Conservation (phyloP, 768 basidiomycete genomes). For the Suillus americanus region DNA sequence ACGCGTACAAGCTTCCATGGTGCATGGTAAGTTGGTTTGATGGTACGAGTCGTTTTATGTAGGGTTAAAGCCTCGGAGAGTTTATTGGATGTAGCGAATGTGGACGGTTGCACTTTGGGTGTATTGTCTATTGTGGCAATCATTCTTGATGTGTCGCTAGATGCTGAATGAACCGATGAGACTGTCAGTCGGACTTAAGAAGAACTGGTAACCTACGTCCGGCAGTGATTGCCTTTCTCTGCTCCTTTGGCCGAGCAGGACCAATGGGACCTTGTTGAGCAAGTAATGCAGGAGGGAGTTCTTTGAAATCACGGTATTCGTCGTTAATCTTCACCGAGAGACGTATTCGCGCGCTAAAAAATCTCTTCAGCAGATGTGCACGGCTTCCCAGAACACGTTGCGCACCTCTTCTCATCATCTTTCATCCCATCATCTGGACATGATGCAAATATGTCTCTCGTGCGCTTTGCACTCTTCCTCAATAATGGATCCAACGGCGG, state of each 20-base stretch:
- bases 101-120: slow-evolving; percentile 65
- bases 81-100: slow-evolving; percentile 59
- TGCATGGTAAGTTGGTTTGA: slow-evolving; percentile 95
- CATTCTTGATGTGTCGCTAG: slow-evolving; percentile 57
- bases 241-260: slow-evolving; percentile 68
- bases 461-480: slow-evolving; percentile 65
- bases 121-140: slow-evolving; percentile 77
- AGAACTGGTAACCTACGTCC: slow-evolving; percentile 48
- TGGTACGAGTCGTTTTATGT: slow-evolving; percentile 90
- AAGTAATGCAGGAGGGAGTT: slow-evolving; percentile 77
- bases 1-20: slow-evolving; percentile 96
- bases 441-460: slow-evolving; percentile 67
- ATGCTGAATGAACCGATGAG: slow-evolving; percentile 24
- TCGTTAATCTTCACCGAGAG: slow-evolving; percentile 84
- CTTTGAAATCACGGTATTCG: slow-evolving; percentile 86
- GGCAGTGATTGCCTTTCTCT: slow-evolving; percentile 69
- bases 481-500: slow-evolving; percentile 70
- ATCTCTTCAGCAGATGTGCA: not conserved
- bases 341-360: slow-evolving; percentile 61
- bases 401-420: slow-evolving; percentile 75
- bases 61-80: slow-evolving; percentile 89
- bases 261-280: slow-evolving; percentile 81
- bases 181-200: not conserved
- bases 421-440: slow-evolving; percentile 56
- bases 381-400: not conserved